phyloP scores from a whole-genome alignment of 1,284 basidiomycete genomes.

The Ceratorhiza oryzae-sativae region DNA sequence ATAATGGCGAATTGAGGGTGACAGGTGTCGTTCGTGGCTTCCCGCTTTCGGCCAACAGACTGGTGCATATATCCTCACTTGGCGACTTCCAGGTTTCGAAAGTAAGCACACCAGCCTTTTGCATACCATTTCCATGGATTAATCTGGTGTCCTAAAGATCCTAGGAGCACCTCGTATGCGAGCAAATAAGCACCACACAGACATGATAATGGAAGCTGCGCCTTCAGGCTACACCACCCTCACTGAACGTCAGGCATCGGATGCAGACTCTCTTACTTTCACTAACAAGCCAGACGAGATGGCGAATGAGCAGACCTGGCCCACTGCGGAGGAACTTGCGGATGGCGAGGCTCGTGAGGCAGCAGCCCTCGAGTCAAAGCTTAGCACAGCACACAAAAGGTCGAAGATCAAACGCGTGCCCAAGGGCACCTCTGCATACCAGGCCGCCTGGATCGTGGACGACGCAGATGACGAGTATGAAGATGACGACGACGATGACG shows the following conservation, averaged over 20 bases:
- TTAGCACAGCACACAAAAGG: slow-evolving; percentile 66
- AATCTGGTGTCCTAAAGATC: slow-evolving; percentile 56
- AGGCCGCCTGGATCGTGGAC: slow-evolving; percentile 92
- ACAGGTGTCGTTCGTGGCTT: slow-evolving; percentile 87
- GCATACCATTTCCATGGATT: slow-evolving; percentile 39
- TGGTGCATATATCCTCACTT: slow-evolving; percentile 87
- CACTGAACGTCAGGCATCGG: slow-evolving; percentile 65
- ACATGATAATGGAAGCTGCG: slow-evolving; percentile 20
- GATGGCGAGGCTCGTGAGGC: slow-evolving; percentile 48
- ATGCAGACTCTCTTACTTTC: slow-evolving; percentile 88
- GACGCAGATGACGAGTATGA: slow-evolving; percentile 74
- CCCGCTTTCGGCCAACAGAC: slow-evolving; percentile 79
- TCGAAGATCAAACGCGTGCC: slow-evolving; percentile 74
- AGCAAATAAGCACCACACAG: slow-evolving; percentile 44
- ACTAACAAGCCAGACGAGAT: slow-evolving; percentile 89
- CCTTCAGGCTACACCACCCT: slow-evolving; percentile 20
- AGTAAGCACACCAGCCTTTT: slow-evolving; percentile 56
- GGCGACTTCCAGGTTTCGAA: slow-evolving; percentile 89
- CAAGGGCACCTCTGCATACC: slow-evolving; percentile 91
- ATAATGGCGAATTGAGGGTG: slow-evolving; percentile 66
- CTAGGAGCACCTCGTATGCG: slow-evolving; percentile 63
- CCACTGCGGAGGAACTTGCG: slow-evolving; percentile 94
- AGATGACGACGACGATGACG: slow-evolving; percentile 54
- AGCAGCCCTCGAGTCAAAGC: slow-evolving; percentile 66
- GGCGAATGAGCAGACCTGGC: slow-evolving; percentile 98